These are phyloP conservation scores for Leishmania tarentolae DNA, from an alignment of 208 protist genomes.

Conservation along the genomic window DNA sequence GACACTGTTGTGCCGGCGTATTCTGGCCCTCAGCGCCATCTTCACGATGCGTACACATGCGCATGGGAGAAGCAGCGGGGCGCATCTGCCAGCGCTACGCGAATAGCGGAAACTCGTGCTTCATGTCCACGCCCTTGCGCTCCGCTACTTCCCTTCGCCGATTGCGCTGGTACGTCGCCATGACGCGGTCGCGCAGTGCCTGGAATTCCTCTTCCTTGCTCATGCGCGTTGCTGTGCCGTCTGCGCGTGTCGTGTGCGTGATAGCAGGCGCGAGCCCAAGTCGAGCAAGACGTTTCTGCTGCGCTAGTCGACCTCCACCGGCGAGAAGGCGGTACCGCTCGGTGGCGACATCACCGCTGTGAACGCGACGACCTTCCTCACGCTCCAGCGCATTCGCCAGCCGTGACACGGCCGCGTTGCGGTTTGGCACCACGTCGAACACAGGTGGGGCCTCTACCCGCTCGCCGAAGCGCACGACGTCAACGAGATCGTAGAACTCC, in stretches of 20 bases:
- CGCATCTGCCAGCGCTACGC: background rate
- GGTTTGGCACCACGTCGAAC: conserved; percentile 82
- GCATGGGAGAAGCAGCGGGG: background rate
- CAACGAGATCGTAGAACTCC: conserved; percentile 87
- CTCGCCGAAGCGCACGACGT: conserved; percentile 86
- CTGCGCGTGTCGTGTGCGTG: conserved; percentile 26
- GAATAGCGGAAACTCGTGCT: conserved; percentile 78
- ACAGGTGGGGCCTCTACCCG: conserved; percentile 86
- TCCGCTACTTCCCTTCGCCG: conserved; percentile 42
- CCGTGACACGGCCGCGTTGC: conserved; percentile 64
- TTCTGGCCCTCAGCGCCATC: background rate
- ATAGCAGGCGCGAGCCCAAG: conserved; percentile 59
- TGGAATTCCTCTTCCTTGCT: conserved; percentile 77
- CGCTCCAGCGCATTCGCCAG: conserved; percentile 55
- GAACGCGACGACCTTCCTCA: background rate
- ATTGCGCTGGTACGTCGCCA: conserved; percentile 81
- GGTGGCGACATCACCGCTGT: background rate
- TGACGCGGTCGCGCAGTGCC: conserved; percentile 66
- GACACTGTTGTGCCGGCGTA: background rate
- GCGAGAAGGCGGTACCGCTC: conserved; percentile 36
- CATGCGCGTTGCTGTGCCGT: conserved; percentile 12
- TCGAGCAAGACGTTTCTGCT: conserved; percentile 70
- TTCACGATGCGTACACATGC: background rate
- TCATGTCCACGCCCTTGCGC: conserved; percentile 77
- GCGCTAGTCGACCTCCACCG: conserved; percentile 40